Conservation (phyloP, 345 rosid genomes). For the Hibiscus syriacus region DNA sequence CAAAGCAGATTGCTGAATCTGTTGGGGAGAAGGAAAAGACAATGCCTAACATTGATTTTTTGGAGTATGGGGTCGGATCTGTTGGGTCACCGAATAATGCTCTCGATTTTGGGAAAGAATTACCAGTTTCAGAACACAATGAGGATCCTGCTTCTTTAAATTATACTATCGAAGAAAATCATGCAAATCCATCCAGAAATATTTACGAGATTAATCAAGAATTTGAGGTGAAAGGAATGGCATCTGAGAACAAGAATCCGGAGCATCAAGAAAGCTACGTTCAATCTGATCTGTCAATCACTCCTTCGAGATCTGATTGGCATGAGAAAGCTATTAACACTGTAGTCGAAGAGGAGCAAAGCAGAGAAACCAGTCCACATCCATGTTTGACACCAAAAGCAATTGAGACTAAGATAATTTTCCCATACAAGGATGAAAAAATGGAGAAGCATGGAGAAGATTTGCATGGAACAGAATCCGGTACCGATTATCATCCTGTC, state of each 20-base stretch:
- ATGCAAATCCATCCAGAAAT: neutral
- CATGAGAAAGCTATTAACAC: slow-evolving; percentile 20
- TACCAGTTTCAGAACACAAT: slow-evolving; percentile 27
- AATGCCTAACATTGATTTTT: slow-evolving; percentile 11
- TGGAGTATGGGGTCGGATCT: slow-evolving; percentile 21
- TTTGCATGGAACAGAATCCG: neutral
- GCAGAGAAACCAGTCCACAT: slow-evolving; percentile 9
- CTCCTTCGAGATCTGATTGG: slow-evolving; percentile 7
- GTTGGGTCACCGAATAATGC: slow-evolving; percentile 15
- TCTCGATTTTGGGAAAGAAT: slow-evolving; percentile 36
- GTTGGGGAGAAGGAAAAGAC: slow-evolving; percentile 23
- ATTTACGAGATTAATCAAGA: slow-evolving; percentile 15
- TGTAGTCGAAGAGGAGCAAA: slow-evolving; percentile 21
- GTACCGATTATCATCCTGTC: slow-evolving; percentile 21
- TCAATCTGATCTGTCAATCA: slow-evolving; percentile 10
- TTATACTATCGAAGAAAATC: slow-evolving; percentile 8
- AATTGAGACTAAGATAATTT: slow-evolving; percentile 3
- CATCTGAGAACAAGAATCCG: slow-evolving; percentile 13
- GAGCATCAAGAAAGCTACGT: slow-evolving; percentile 9
- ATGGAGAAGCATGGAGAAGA: slow-evolving; percentile 19
- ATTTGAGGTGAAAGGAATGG: slow-evolving; percentile 15
- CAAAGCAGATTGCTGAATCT: slow-evolving; percentile 15
- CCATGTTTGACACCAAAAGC: slow-evolving; percentile 16
- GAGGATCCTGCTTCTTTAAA: slow-evolving; percentile 19
- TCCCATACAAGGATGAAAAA: slow-evolving; percentile 14